Evolutionary conservation across 352 stramenopile species (phyloP).

Genomic region (Pythium phragmitis): DNA sequence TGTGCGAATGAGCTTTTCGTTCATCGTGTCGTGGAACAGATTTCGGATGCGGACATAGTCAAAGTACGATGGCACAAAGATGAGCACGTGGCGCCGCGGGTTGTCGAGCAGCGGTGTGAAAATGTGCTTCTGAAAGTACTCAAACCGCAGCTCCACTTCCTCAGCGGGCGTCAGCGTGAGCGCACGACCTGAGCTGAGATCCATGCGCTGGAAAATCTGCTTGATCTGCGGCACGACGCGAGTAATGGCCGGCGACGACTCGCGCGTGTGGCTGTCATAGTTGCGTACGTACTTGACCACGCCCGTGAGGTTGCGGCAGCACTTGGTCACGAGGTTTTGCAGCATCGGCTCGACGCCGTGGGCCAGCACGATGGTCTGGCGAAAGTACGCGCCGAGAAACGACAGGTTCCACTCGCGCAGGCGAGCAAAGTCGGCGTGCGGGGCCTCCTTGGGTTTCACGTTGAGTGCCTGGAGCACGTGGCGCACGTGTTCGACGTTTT

Average conservation of each 20-base stretch:
- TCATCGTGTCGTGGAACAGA: constrained; percentile 70
- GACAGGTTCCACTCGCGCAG: constrained; percentile 74
- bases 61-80: constrained; percentile 84
- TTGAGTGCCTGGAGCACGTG: constrained; percentile 62
- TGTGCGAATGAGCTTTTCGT: constrained; percentile 68
- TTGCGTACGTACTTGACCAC: constrained; percentile 52
- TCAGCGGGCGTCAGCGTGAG: constrained; percentile 33
- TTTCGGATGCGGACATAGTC: constrained; percentile 88
- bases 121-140: constrained; percentile 78
- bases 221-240: constrained; percentile 69
- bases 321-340: constrained; percentile 57
- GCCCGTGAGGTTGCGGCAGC: constrained; percentile 55
- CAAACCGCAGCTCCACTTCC: constrained; percentile 69
- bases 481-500: constrained; percentile 79
- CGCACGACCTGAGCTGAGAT: constrained; percentile 28
- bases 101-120: constrained; percentile 70
- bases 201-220: constrained; percentile 82
- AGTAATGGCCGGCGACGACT: constrained; percentile 54
- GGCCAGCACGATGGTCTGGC: constrained; percentile 70
- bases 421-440: constrained; percentile 69
- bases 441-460: constrained; percentile 63
- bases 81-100: constrained; percentile 68
- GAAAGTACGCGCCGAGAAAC: constrained; percentile 66
- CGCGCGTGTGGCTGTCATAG: constrained; percentile 42
- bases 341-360: constrained; percentile 61